Base-by-base conservation (phyloP, 768 basidiomycete species). In the Paxillus ammoniavirescens region DNA sequence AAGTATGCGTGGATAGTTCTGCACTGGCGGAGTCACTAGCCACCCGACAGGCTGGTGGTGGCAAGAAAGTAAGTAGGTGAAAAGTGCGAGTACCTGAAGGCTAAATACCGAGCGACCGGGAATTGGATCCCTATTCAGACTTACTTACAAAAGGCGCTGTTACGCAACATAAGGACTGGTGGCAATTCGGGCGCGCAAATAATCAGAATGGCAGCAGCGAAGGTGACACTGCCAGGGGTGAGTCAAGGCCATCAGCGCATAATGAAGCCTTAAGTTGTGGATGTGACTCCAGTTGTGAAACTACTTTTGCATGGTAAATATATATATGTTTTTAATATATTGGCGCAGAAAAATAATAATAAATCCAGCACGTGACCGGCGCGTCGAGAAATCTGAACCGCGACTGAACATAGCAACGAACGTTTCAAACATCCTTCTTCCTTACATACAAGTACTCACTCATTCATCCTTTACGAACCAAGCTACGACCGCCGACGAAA, bases 361-460 rank as follows among this genome's bases (percentile, higher is more conserved):
- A 31, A 31, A 31, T 9, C 31, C 7, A 15, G 6, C 69, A 70
- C 66, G 68, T 70, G 69, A 70, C 52, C 47, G 26, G 58, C 69
- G 70, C 70, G 69, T 61, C 64, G 30, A 51, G 33, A 62, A 21
- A 66, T 52, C 56, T 55, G 57, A 70, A 70, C 69, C 69, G 70
- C 53, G 70, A 44, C 50, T 14, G 42, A 15, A 15, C 17, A 21
- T 45, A 55, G 45, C 55, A 52, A n/a, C n/a, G n/a, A n/a, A n/a
- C 55, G 15, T 31, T 35, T 36, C 35, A 9, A 44, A 30, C 52
- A 37, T 21, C 28, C n/a, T 26, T 49, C 23, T 28, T 28, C 15
- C 17, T 52, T 5, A 47, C 23, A 26, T 43, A n/a, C n/a, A 43
- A 10, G 8, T 28, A 26, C 26, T 26, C 52, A 15, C 26, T 17